Evolutionary conservation across 2,329 filamentous ascomycete species (phyloP), one percentile per base, ranked within the genome.

Genomic region (Neoarthrinium moseri): DNA sequence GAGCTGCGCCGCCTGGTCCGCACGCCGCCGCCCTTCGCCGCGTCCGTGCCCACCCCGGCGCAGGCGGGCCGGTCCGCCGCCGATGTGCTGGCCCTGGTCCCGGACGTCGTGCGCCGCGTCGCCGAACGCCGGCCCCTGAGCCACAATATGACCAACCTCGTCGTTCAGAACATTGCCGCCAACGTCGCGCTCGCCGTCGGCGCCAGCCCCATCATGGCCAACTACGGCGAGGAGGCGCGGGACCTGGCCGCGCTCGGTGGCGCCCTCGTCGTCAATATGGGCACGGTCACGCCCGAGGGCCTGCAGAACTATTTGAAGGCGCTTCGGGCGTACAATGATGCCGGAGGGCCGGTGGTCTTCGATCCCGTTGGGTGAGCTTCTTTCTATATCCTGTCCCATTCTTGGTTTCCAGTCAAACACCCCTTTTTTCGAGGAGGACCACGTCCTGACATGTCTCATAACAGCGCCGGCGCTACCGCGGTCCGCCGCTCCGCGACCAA

Each of bases 111-210:
- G 34, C 72, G 71, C 48, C 73, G 75, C 5, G 78, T 96, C 38
- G 80, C 80, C 5, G 64, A 72, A 3, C 74, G 69, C 34, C 84
- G 80, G 46, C 91, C 91, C 0, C 75, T 97, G 18, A 87, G 87
- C 41, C 92, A 97, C 69, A 96, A 96, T 69, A 97, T 97, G 89
- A 97, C 94, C 43, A 97, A 97, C 64, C 77, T 91, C 43, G 92
- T 97, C 0, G 92, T 96, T 18, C 91, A 96, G 60, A 96, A 96
- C 69, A 88, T 97, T 59, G 89, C 91, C 13, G 92, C 94, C 43
- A 96, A 95, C 60, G 86, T 96, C 3, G 90, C 89, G 30, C 77
- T 49, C 13, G 82, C 86, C 26, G 77, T 95, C 43, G 92, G 92
- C 27, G 87, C 88, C 11, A 94, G 87, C 17, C 92, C 92, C 30